phyloP scores from a whole-genome alignment of 106 monocot species.

The Narthecium ossifragum region DNA sequence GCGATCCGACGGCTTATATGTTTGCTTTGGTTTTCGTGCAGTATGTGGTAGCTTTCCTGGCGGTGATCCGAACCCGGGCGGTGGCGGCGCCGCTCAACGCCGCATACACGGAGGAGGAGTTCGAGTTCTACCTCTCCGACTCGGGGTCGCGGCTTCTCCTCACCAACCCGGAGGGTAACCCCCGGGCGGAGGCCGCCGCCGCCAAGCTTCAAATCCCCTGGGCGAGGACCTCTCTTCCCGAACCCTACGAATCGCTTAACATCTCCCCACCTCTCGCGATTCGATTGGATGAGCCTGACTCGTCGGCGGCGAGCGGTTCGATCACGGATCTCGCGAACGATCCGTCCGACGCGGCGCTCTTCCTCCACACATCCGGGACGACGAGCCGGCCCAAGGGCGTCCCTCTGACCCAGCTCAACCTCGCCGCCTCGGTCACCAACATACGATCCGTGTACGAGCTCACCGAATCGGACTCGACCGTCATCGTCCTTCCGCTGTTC shows the following conservation, averaged over 20 bases:
- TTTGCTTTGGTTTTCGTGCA: slow-evolving; percentile 15
- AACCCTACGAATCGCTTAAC: slow-evolving; percentile 13
- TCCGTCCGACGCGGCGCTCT: slow-evolving; percentile 75
- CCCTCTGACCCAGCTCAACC: slow-evolving; percentile 74
- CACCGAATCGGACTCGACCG: slow-evolving; percentile 61
- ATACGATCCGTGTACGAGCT: slow-evolving; percentile 64
- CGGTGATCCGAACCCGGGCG: slow-evolving; percentile 61
- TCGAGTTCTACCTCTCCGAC: slow-evolving; percentile 96
- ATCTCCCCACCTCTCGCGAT: too few species aligned
- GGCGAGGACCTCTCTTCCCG: slow-evolving; percentile 33
- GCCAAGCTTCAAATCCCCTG: slow-evolving; percentile 33
- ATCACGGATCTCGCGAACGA: slow-evolving; percentile 10
- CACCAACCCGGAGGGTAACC: slow-evolving; percentile 55
- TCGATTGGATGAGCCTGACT: too few species aligned
- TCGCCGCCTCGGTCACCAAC: slow-evolving; percentile 67
- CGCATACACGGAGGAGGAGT: slow-evolving; percentile 86
- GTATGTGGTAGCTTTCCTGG: slow-evolving; percentile 80
- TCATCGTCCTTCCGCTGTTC: slow-evolving; percentile 87
- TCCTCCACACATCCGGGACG: slow-evolving; percentile 96
- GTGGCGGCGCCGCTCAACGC: slow-evolving; percentile 79
- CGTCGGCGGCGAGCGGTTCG: background rate
- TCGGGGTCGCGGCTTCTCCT: slow-evolving; percentile 65
- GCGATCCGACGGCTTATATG: background rate
- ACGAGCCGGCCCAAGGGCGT: slow-evolving; percentile 97
- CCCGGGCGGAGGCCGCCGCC: slow-evolving; percentile 54